Evolutionary conservation across 768 basidiomycete genomes (phyloP), one percentile per base, ranked within the genome.

Genomic region (Lactarius hatsudake): DNA sequence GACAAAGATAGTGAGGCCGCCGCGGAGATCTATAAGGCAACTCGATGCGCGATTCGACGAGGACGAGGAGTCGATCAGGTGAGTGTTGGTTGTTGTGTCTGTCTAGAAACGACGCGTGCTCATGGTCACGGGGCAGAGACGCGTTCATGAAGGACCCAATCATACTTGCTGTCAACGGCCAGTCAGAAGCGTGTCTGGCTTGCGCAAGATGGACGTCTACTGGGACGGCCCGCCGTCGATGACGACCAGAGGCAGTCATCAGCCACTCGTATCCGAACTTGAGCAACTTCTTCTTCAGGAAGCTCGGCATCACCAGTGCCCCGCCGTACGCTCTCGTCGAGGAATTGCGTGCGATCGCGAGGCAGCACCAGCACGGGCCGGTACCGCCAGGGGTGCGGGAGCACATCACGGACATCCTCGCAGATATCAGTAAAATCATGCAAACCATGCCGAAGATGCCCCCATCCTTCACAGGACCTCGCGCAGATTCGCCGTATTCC

Each of bases 31-130:
- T 74, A 74, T 58, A 67, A 48, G 42, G 42, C 73, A 73, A 18
- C 64, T 74, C 1, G 67, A 74, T 48, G 67, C 71, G 23, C 64
- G 73, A n/a, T 74, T 74, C n/a, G 43, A 69, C 2, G 73, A 74
- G 15, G 71, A 68, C 23, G 69, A 72, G 18, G 23, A 53, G 2
- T 38, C 34, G 23, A 74, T 74, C 58, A 70, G 63, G 73, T 74
- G 56, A 20, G 73, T 17, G 48, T 17, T 42, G 3, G 48, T 42
- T 51, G 23, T 10, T 30, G 38, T 40, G 38, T 15, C 38, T 40
- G 8, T 32, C 5, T 48, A 23, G 9, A 62, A 13, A n/a, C 36
- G 15, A 18, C 13, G 34, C 15, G n/a, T 1, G 53, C 26, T 55
- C 43, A 32, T 4, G 5, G 5, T 38, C 32, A 13, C 1, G 56